Conservation (phyloP, 768 basidiomycete species). For the Leucocoprinus sp. region DNA sequence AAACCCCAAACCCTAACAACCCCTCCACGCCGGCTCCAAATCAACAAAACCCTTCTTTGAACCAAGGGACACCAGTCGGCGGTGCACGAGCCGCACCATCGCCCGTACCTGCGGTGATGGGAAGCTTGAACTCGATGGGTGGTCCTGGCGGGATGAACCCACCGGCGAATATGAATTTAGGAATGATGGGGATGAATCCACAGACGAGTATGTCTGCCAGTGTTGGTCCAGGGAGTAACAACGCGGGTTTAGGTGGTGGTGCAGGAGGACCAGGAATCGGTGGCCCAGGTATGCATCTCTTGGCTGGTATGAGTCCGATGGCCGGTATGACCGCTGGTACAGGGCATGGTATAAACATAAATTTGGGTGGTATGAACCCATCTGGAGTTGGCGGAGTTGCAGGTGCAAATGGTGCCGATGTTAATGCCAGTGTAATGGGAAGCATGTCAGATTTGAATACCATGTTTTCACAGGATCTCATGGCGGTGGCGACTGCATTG, state of each 20-base stretch:
- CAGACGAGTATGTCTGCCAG: not conserved
- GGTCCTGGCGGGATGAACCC: constrained; percentile 3
- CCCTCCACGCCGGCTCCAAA: constrained; percentile 6
- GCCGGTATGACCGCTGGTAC: constrained; percentile 11
- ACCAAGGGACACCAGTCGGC: constrained; percentile 9
- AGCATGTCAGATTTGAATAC: constrained; percentile 5
- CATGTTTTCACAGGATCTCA: constrained; percentile 10
- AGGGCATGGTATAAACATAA: constrained; percentile 10
- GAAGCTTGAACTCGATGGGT: constrained; percentile 7
- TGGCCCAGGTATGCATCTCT: constrained; percentile 11
- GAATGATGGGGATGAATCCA: too few species aligned
- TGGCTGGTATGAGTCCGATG: constrained; percentile 11
- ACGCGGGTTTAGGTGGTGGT: not conserved
- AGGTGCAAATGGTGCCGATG: too few species aligned
- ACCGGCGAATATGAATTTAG: constrained; percentile 1
- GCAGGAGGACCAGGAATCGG: constrained; percentile 4
- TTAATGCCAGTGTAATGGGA: not conserved
- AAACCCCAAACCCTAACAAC: constrained; percentile 2
- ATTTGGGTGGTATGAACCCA: constrained; percentile 4
- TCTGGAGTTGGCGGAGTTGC: not conserved
- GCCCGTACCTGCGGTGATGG: constrained; percentile 8
- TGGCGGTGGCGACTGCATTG: constrained; percentile 12
- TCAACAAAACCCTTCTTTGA: constrained; percentile 8
- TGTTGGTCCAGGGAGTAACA: not conserved
- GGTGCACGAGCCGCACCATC: constrained; percentile 5